These are phyloP conservation scores for Colletotrichum kahawae DNA, from an alignment of 2,329 filamentous ascomycete species.

Conservation along the genomic window DNA sequence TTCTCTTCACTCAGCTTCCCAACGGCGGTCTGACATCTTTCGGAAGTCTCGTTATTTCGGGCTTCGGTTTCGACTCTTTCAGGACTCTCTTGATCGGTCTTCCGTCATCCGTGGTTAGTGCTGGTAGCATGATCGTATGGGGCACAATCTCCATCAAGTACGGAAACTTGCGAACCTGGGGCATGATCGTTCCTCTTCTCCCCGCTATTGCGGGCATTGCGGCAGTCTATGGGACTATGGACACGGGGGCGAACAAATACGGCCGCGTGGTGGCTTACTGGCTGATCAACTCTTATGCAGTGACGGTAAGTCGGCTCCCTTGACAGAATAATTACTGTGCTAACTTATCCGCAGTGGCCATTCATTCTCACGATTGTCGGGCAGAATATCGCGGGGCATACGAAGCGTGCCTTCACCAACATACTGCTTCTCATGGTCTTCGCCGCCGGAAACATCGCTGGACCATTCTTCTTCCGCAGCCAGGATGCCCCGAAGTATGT, in stretches of 20 bases:
- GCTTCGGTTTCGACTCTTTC: constrained; percentile 27
- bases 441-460: constrained; percentile 25
- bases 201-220: constrained; percentile 22
- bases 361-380: neutral
- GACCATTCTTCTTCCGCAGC: constrained; percentile 28
- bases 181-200: constrained; percentile 30
- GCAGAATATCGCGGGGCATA: neutral
- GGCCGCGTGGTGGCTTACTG: neutral
- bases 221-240: neutral
- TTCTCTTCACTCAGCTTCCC: constrained; percentile 18
- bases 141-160: constrained; percentile 28
- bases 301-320: neutral
- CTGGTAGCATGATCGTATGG: constrained; percentile 29
- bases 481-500: constrained; percentile 27
- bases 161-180: constrained; percentile 28
- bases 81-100: constrained; percentile 26
- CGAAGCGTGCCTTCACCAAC: constrained; percentile 24
- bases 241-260: neutral
- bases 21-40: constrained; percentile 25
- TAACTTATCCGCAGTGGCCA: neutral
- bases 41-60: constrained; percentile 25
- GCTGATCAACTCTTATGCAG: neutral
- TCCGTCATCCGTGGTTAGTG: constrained; percentile 27
- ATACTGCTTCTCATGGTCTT: constrained; percentile 24
- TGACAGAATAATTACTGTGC: neutral